Conservation (phyloP, 1,139 yeast species). For the Kodamaea ohmeri region DNA sequence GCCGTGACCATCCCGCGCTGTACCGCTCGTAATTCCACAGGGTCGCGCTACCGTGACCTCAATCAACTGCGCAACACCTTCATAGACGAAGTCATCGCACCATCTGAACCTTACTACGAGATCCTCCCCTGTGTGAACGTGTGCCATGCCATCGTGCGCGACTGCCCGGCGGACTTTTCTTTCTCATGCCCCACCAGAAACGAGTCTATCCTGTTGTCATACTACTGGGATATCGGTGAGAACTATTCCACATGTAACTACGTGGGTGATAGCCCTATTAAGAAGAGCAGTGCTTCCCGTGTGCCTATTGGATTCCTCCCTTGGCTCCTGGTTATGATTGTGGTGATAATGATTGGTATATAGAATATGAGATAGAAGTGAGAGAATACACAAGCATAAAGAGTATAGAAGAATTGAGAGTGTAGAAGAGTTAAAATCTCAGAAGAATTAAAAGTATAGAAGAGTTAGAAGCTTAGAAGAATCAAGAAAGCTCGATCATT, state of each 20-base stretch:
- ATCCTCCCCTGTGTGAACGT: constrained; percentile 81
- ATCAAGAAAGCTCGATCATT: too few relatives aligned
- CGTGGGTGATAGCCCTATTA: constrained; percentile 30
- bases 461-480: too few relatives aligned
- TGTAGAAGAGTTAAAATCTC: too few relatives aligned
- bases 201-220: constrained; percentile 40
- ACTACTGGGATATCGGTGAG: constrained; percentile 40
- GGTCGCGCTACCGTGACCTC: constrained; percentile 46
- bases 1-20: constrained; percentile 90
- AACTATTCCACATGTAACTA: constrained; percentile 48
- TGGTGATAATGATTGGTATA: too few relatives aligned
- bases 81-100: constrained; percentile 55
- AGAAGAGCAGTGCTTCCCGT: constrained; percentile 7
- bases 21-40: constrained; percentile 41
- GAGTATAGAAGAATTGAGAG: too few relatives aligned
- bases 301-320: constrained; percentile 4
- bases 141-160: constrained; percentile 74
- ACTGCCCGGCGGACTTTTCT: constrained; percentile 77
- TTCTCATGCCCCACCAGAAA: constrained; percentile 66
- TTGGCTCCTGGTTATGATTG: constrained; percentile 3
- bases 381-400: too few relatives aligned
- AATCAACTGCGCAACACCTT: constrained; percentile 61
- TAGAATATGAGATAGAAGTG: too few relatives aligned
- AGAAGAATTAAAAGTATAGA: too few relatives aligned
- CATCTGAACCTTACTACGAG: constrained; percentile 67